Evolutionary conservation across 495 filamentous ascomycete genomes (phyloP), one percentile per base, ranked within the genome.

Genomic region (Talaromyces stipitatus): DNA sequence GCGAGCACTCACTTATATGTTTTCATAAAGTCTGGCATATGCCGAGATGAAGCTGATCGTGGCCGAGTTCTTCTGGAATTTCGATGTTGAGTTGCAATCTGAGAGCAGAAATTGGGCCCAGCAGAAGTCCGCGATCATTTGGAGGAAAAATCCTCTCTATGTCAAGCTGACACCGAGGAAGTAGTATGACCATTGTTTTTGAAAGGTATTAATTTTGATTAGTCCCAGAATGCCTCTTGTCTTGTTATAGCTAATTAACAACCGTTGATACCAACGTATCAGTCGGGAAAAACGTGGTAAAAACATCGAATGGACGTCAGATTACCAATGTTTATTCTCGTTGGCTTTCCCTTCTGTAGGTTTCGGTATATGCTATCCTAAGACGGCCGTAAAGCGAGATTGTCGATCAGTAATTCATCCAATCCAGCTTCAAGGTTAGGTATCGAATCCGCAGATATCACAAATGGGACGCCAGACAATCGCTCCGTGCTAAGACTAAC

Each of bases 31-130:
- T 23, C 67, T 82, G 28, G 78, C 77, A 2, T 72, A 70, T 61
- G 72, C 69, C 4, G 76, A 80, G 58, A 73, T 79, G 69, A 62
- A 74, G 16, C 55, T 82, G 9, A 68, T 76, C 8, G 29, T 76
- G 1, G 66, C 72, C 6, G 74, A 72, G 54, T 46, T 79, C 16
- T 48, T 79, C 8, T 79, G 71, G 71, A 62, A 63, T 28, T 79
- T 78, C 62, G 73, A 82, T 55, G 47, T 52, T 20, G 46, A 58
- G 30, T 28, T 58, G 14, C 28, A 50, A n/a, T 26, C 26, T 32
- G 46, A 50, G 30, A 47, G 47, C 28, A 18, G 4, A 9, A 27
- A 52, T 20, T 58, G 56, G 56, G 59, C 67, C 14, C 59, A 74
- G 12, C 66, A 78, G 59, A 73, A 68, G 45, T 69, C 66, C 1